A percentile compares a stretch with the other conserved stretches of the same genome.
phyloP scores from a whole-genome alignment of 2,329 filamentous ascomycete species.

The Zymoseptoria ardabiliae region DNA sequence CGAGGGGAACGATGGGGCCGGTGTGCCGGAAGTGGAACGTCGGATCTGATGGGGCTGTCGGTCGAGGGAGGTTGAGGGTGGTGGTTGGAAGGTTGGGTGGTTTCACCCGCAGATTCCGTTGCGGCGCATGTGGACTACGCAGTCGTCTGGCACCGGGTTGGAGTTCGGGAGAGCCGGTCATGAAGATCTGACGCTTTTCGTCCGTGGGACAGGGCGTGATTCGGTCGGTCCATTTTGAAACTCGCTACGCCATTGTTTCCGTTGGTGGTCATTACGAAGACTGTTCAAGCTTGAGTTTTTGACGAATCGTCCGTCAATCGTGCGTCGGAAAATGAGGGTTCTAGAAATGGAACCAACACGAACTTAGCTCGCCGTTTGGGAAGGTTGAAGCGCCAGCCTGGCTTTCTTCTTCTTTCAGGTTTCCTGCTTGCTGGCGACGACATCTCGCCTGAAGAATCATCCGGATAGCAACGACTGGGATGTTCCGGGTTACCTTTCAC shows the following conservation, averaged over 20 bases:
- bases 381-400: background rate
- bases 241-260: slow-evolving; percentile 2
- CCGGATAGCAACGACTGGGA: too few species aligned
- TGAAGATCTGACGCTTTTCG: slow-evolving; percentile 23
- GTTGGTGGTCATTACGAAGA: slow-evolving; percentile 1
- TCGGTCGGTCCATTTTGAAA: slow-evolving; percentile 12
- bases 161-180: slow-evolving; percentile 21
- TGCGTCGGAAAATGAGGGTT: background rate
- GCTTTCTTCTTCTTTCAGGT: background rate
- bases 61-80: background rate
- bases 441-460: background rate
- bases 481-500: too few species aligned
- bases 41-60: slow-evolving; percentile 10
- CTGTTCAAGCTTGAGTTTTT: background rate
- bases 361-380: too few species aligned
- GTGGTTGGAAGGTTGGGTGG: background rate
- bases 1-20: slow-evolving; percentile 55
- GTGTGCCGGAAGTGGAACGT: slow-evolving; percentile 27
- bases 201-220: slow-evolving; percentile 25
- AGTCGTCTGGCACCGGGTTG: slow-evolving; percentile 20
- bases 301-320: background rate
- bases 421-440: background rate
- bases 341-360: too few species aligned
- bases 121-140: slow-evolving; percentile 23
- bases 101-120: slow-evolving; percentile 27